Evolutionary conservation across 2,329 filamentous ascomycete species (phyloP), one percentile per base, ranked within the genome.

Genomic region (Hymenotorrendiella dingleyae): DNA sequence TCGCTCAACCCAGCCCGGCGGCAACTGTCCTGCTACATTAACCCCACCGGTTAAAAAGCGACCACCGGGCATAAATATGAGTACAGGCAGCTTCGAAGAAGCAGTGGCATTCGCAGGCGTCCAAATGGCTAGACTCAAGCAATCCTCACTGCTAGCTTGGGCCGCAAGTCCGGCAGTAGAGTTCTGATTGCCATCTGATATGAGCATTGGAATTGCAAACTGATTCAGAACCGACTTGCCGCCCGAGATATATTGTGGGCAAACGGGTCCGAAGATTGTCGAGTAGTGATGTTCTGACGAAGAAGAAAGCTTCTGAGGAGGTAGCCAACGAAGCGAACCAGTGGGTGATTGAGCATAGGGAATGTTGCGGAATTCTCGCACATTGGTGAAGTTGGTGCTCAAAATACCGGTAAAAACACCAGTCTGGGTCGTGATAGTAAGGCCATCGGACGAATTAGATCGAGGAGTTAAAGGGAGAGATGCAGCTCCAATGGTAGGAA

Each of bases 291-390:
- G 36, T 21, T 49, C 47, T 4, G 6, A 27, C 3, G 59, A 54
- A 10, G 40, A 27, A 12, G 39, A 21, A 7, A 43, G 35, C 12
- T 30, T 34, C 33, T 54, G 48, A n/a, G 55, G 49, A 5, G 54
- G 53, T 4, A 48, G 40, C 38, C 54, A 55, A 6, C 74, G 67
- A 37, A 75, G 62, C 43, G 67, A 54, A 1, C 67, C 69, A 19
- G 70, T 62, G 0, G 73, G 73, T 28, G 73, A 68, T 47, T 71
- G 66, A 3, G 73, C 73, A 53, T 69, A 77, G 0, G 73, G 73
- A 6, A 78, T 67, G 6, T 65, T 67, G 4, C 71, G 55, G 46
- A 70, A 73, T 27, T 49, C 40, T 4, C 48, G 46, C 17, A 45
- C 42, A 22, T 38, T 29, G 3, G n/a, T n/a, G n/a, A n/a, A n/a